These are phyloP conservation scores for Ustilago crameri DNA, from an alignment of 1,284 basidiomycete species.

Conservation along the genomic window DNA sequence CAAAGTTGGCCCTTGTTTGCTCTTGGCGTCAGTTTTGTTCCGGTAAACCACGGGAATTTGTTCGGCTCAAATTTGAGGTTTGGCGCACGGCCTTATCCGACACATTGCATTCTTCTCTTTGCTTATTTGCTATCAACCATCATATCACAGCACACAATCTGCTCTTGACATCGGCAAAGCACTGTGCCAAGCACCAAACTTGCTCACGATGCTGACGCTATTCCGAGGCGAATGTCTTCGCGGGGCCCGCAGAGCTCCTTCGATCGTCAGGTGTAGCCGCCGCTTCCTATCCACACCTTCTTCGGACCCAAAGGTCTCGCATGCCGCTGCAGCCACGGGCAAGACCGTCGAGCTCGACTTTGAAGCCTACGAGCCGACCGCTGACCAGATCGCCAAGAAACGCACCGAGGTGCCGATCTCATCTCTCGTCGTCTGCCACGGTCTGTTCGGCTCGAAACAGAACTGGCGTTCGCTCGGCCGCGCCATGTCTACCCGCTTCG, in stretches of 20 bases:
- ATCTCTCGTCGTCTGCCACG: constrained; percentile 71
- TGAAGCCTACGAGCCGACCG: constrained; percentile 38
- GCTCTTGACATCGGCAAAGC: no score
- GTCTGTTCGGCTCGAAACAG: constrained; percentile 77
- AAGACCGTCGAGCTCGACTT: constrained; percentile 43
- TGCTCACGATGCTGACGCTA: constrained; percentile 18
- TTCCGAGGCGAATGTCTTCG: constrained; percentile 16
- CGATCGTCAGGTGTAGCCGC: background rate
- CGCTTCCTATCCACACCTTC: constrained; percentile 28
- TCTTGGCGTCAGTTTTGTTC: constrained; percentile 4
- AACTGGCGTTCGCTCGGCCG: constrained; percentile 81
- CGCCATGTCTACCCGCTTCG: constrained; percentile 74
- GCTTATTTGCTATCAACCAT: background rate
- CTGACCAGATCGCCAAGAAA: constrained; percentile 6
- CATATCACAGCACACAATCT: background rate
- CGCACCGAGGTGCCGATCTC: constrained; percentile 19
- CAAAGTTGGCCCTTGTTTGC: constrained; percentile 4
- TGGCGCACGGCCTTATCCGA: constrained; percentile 10
- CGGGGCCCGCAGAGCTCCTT: constrained; percentile 4
- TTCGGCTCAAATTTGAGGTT: constrained; percentile 16
- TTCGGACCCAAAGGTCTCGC: constrained; percentile 25
- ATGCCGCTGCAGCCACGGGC: constrained; percentile 34
- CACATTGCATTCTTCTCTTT: background rate
- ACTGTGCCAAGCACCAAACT: no score
- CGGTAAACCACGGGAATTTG: constrained; percentile 26